Evolutionary conservation across 208 protist species (phyloP), one percentile per base, ranked within the genome.

Genomic region (Crithidia fasciculata): DNA sequence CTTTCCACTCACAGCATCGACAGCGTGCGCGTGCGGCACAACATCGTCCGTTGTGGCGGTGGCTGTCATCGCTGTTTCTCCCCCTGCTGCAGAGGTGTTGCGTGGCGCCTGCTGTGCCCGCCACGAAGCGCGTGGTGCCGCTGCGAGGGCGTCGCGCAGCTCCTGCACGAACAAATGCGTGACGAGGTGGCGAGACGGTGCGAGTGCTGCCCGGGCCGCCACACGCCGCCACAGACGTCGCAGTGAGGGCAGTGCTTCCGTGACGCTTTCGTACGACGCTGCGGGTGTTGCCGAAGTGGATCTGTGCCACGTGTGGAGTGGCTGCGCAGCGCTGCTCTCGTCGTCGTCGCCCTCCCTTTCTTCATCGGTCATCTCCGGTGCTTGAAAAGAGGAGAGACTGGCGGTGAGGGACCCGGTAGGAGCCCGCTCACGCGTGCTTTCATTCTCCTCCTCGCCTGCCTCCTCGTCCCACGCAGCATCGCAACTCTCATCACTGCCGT

Each of bases 191-290:
- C 75, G 54, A 2, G 80, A 65, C 10, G 89, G 89, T 57, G 86
- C 77, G 41, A 94, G 65, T 7, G 84, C 83, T 12, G 85, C 89
- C 4, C 78, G 66, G 6, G 83, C 84, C 43, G 79, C 78, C 6
- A 87, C 84, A 36, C 86, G 85, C 2, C 89, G 86, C 84, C 84
- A 94, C 55, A 81, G 72, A 8, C 70, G 39, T 10, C 84, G 85
- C 41, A 94, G 82, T n/a, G 89, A 84, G 1, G 83, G 80, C 63
- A 83, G 56, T 3, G 49, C 52, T 12, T 68, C 72, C 74, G 81
- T 69, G 58, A 74, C 16, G 43, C 37, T 28, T 43, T 78, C 68
- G 57, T 73, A 74, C 36, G 43, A 44, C 2, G 5, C 15, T 44
- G 28, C 16, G 41, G 36, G 28, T 28, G 28, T 28, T 28, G 28